Evolutionary conservation across 192 early-diverging fungal genomes (phyloP).

Genomic region (Coemansia sp.): DNA sequence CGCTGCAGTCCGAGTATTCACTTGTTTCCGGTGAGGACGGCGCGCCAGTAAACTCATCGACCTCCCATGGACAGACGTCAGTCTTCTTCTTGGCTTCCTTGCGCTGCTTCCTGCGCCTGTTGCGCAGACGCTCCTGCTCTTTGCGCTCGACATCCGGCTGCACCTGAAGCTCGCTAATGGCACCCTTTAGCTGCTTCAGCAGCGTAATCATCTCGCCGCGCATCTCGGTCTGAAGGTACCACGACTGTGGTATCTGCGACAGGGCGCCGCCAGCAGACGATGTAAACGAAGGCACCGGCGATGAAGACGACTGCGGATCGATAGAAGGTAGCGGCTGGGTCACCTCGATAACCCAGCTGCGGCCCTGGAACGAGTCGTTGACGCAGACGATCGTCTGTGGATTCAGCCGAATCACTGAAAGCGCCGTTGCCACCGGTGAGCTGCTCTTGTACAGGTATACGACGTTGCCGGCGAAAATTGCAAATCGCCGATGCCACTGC

Average conservation of each 20-base stretch:
- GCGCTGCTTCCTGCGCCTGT: conserved; percentile 36
- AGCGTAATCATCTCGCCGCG: conserved; percentile 48
- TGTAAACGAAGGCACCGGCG: background rate
- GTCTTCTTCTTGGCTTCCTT: conserved; percentile 36
- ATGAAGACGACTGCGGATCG: conserved; percentile 1
- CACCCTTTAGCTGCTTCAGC: conserved; percentile 51
- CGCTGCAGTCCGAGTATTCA: background rate
- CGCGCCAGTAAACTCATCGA: conserved; percentile 47
- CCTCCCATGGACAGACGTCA: conserved; percentile 51
- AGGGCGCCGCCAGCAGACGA: background rate
- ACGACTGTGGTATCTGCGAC: conserved; percentile 26
- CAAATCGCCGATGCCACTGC: conserved; percentile 52
- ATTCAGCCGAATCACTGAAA: conserved; percentile 25
- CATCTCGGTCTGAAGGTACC: conserved; percentile 47
- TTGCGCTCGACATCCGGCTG: conserved; percentile 44
- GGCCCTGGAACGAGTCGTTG: conserved; percentile 47
- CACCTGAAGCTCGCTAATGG: conserved; percentile 37
- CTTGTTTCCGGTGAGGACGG: conserved; percentile 14
- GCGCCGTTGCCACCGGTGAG: conserved; percentile 36
- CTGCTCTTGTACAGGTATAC: conserved; percentile 52
- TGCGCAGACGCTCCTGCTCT: conserved; percentile 46
- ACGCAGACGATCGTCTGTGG: conserved; percentile 42
- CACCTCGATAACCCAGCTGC: conserved; percentile 51
- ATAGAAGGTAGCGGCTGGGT: conserved; percentile 17
- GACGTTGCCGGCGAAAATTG: conserved; percentile 47